These are phyloP conservation scores for Rhynchospora tenuis DNA, from an alignment of 176 grass and related monocot species.

Conservation along the genomic window DNA sequence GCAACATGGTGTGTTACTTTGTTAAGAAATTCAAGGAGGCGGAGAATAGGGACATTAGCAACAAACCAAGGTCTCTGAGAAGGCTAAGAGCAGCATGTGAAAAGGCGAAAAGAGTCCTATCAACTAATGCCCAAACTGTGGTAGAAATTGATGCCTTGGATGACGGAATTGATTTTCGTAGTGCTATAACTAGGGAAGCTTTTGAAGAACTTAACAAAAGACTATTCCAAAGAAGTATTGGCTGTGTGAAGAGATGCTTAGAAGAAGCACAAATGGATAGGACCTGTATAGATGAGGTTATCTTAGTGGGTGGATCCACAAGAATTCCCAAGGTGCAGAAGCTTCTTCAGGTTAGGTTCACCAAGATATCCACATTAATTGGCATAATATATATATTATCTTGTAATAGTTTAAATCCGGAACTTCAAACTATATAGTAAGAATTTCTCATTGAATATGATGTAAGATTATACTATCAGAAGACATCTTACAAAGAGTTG, in stretches of 20 bases:
- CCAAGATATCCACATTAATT: neutral
- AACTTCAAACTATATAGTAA: neutral
- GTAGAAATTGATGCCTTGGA: conserved; percentile 2
- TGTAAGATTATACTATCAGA: too few species aligned
- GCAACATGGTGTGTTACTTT: neutral
- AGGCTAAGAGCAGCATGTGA: conserved; percentile 11
- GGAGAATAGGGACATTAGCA: neutral
- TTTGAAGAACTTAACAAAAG: neutral
- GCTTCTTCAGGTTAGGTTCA: neutral
- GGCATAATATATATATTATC: neutral
- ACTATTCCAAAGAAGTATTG: neutral
- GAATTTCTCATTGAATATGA: too few species aligned
- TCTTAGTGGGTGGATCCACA: conserved; percentile 13
- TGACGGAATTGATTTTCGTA: neutral
- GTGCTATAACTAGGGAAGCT: neutral
- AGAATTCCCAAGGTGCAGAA: conserved; percentile 5
- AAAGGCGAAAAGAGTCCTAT: neutral
- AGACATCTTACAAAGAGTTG: too few species aligned
- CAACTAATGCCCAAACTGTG: neutral
- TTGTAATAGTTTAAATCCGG: neutral
- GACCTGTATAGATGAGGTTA: neutral
- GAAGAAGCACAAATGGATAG: neutral
- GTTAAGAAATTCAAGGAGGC: neutral
- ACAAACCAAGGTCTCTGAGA: conserved; percentile 20
- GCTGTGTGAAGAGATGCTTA: neutral